Percentiles rank a stretch among this genome's conserved stretches.
Evolutionary conservation across 2,329 filamentous ascomycete genomes (phyloP).

Genomic region (Talaromyces sp.): DNA sequence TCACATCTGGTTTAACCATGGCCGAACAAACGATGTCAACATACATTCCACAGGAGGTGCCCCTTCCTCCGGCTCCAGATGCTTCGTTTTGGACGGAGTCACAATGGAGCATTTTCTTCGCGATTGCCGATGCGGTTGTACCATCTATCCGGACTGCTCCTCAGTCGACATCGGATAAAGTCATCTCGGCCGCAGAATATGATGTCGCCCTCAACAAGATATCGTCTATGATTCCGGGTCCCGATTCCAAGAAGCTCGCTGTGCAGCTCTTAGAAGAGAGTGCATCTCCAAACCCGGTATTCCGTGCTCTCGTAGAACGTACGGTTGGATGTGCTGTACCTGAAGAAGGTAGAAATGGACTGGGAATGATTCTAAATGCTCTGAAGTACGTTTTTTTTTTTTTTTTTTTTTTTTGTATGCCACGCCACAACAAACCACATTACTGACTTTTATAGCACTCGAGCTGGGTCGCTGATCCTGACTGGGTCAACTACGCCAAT

Average conservation of each 20-base stretch:
- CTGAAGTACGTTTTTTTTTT: slow-evolving; percentile 55
- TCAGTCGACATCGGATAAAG: slow-evolving; percentile 39
- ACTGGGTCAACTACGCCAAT: slow-evolving; percentile 61
- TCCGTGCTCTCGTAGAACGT: slow-evolving; percentile 53
- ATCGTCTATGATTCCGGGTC: slow-evolving; percentile 29
- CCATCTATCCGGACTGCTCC: slow-evolving; percentile 53
- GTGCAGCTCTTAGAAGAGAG: slow-evolving; percentile 53
- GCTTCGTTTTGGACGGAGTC: slow-evolving; percentile 54
- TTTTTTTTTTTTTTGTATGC: too few species aligned
- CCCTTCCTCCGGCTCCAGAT: slow-evolving; percentile 52
- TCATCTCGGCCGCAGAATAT: slow-evolving; percentile 46
- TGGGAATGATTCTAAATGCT: slow-evolving; percentile 56
- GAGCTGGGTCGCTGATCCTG: slow-evolving; percentile 58
- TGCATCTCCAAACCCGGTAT: slow-evolving; percentile 52
- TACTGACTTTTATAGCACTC: slow-evolving; percentile 45
- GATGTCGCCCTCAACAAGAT: slow-evolving; percentile 39
- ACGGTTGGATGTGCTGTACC: slow-evolving; percentile 54
- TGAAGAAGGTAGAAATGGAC: slow-evolving; percentile 50
- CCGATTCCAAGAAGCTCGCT: slow-evolving; percentile 40
- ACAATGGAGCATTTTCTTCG: slow-evolving; percentile 63
- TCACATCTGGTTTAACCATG: slow-evolving; percentile 17
- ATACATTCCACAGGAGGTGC: slow-evolving; percentile 42
- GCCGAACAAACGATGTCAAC: slow-evolving; percentile 18
- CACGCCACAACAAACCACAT: not conserved
- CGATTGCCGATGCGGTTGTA: slow-evolving; percentile 61